Evolutionary conservation across 2,329 filamentous ascomycete genomes (phyloP), one percentile per base, ranked within the genome.

Genomic region (Tolypocladium cylindrosporum): DNA sequence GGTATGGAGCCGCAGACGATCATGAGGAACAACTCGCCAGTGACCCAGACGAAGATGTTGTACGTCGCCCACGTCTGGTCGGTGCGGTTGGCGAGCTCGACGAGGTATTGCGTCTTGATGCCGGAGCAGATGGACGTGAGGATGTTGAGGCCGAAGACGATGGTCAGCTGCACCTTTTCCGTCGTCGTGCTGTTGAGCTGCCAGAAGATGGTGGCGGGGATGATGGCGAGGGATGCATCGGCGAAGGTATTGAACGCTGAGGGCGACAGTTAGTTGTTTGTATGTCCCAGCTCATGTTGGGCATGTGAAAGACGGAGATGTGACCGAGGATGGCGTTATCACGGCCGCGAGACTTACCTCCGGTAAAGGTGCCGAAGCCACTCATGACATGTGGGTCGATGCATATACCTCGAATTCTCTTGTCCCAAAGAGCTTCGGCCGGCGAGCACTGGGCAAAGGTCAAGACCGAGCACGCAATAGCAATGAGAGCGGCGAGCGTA

Each of bases 111-210:
- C 8, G 64, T 65, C 54, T 65, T 65, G 57, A 65, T 62, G 48
- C 64, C 64, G 11, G 63, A 64, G 59, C 62, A 64, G 42, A 64
- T 61, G 37, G 61, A 62, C 1, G 64, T 64, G n/a, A 65, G 61
- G 21, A 64, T 63, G 42, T 63, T 64, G 51, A 65, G 59, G 24
- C 61, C 63, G 41, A 64, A 64, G 36, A 65, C 61, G 19, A 65
- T 60, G 41, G 60, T 64, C 4, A 96, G 75, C 69, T 96, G 91
- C 2, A 91, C 84, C 43, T 79, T 75, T 66, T 91, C 93, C 51
- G 90, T 94, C 0, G 88, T 91, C 2, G 76, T 72, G 71, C 94
- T 94, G 59, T 76, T 79, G 67, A 91, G 90, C 58, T 92, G 86
- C 88, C 90, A 96, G 58, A 66, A 60, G 52, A 66, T 61, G 34